Conservation (phyloP, 495 filamentous ascomycete genomes). For the Parathielavia appendiculata region DNA sequence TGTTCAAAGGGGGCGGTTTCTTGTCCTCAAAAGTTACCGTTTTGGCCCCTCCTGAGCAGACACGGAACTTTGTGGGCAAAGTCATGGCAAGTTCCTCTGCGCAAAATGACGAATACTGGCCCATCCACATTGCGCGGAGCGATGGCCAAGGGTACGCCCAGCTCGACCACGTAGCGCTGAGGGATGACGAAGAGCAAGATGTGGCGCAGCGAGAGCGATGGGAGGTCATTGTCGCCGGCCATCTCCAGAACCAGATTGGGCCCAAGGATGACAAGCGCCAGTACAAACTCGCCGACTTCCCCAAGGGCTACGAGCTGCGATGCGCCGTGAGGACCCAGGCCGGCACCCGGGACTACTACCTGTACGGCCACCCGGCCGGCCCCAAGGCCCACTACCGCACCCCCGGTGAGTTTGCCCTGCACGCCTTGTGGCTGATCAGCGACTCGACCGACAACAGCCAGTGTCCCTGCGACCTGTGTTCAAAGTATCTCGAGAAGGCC, state of each 20-base stretch:
- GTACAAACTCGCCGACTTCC: slow-evolving; percentile 31
- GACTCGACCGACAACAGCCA: slow-evolving; percentile 28
- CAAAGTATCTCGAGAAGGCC: slow-evolving; percentile 21
- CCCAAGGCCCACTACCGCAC: slow-evolving; percentile 35
- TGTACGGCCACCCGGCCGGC: slow-evolving; percentile 41
- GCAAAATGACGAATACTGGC: slow-evolving; percentile 24
- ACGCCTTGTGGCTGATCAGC: slow-evolving; percentile 38
- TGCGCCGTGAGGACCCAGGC: slow-evolving; percentile 22
- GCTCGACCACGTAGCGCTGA: slow-evolving; percentile 25
- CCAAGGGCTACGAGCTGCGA: slow-evolving; percentile 32
- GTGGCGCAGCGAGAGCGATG: slow-evolving; percentile 29
- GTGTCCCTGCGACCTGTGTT: slow-evolving; percentile 37
- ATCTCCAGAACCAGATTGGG: slow-evolving; percentile 25
- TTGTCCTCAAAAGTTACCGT: too few species aligned
- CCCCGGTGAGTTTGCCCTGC: slow-evolving; percentile 38
- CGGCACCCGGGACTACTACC: slow-evolving; percentile 36
- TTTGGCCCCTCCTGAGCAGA: too few species aligned
- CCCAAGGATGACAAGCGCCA: slow-evolving; percentile 25
- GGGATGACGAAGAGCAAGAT: slow-evolving; percentile 24
- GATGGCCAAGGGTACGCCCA: slow-evolving; percentile 27
- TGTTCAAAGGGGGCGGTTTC: too few species aligned
- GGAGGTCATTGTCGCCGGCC: slow-evolving; percentile 33
- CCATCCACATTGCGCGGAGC: slow-evolving; percentile 27
- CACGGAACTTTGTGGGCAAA: not conserved
- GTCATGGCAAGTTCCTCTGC: slow-evolving; percentile 14